Evolutionary conservation across 2,329 filamentous ascomycete species (phyloP), one percentile per base, ranked within the genome.

Genomic region (Aureobasidium leucospermi): DNA sequence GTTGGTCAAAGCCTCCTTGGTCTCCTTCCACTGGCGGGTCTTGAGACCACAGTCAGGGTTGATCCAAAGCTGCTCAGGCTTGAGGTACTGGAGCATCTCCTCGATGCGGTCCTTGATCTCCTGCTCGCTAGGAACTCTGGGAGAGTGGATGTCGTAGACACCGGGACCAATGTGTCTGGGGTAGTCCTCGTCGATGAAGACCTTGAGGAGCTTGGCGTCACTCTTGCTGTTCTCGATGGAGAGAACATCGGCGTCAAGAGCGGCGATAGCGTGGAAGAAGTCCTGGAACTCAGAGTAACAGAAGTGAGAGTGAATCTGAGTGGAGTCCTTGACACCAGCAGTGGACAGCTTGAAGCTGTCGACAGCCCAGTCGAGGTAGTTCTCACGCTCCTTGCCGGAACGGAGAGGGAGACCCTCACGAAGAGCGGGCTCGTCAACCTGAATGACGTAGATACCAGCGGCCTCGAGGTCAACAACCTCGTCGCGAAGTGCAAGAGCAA

Each of bases 201-300:
- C 94, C 80, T 93, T 89, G 75, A 99, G 88, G 68, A 99, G 87
- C 88, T 99, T 99, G 74, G 94, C 94, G 73, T 99, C 94, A 70
- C 90, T 96, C 88, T 99, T 99, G 88, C 89, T 95, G 90, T 99
- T 99, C 88, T 99, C 94, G 70, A 99, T 99, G 74, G 90, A 96
- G 71, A 99, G 87, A 65, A 99, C 94, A 79, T 99, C 94, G 65
- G 94, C 93, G 75, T 99, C 94, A 66, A 99, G 88, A 63, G 94
- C 93, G 66, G 94, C 90, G 70, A 99, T 99, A 79, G 94, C 94
- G 80, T 97, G 90, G 91, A 99, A 99, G 85, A 99, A 99, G 84
- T 99, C 94, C 82, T 99, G 94, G 90, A 99, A 99, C 85, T 99
- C 94, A 57, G 94, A 97, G 87, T 99, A 99, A 79, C 94, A 99